Base-by-base conservation (phyloP, 2,329 filamentous ascomycete species). In the Arthroderma sp. region DNA sequence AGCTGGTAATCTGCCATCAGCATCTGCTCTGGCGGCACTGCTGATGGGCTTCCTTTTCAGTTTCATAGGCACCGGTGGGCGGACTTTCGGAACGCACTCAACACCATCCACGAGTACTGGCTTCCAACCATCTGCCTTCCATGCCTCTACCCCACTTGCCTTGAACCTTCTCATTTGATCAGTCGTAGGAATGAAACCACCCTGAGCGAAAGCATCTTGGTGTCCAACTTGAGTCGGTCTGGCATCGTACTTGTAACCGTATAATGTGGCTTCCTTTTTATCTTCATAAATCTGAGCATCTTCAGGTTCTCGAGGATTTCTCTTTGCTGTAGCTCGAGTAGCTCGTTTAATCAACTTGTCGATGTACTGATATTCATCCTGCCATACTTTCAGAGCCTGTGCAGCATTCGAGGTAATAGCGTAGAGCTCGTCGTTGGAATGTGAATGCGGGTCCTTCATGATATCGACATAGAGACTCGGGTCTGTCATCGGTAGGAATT, bases 191-290 rank as follows among this genome's bases (percentile, higher is more conserved):
- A 62, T 61, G 51, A 69, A 69, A 6, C 66, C 65, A 38, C 65
- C 66, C 51, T 80, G 76, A 1, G 64, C 57, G 47, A 75, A 76
- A 0, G 77, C 73, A 53, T 79, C 71, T 50, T 78, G 76, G 43
- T 61, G 63, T n/a, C 70, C 69, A 33, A 61, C 57, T 43, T 65
- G 63, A 32, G 55, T 51, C 32, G 61, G 58, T 52, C 72, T 72
- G 0, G 71, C 58, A 49, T 75, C 73, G 55, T 74, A 74, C 31
- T 66, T 68, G 56, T 78, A 80, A 45, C 74, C 73, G 54, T 80
- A 80, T 0, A 80, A 60, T 46, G 71, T 70, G 1, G 76, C 70
- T 60, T 80, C 76, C 51, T 78, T 78, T 58, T 71, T 71, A 51
- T 77, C 75, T 53, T 78, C 75, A 48, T 68, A 78, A 2, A 74